Conservation (phyloP, 106 monocot genomes). For the Acorus calamus region DNA sequence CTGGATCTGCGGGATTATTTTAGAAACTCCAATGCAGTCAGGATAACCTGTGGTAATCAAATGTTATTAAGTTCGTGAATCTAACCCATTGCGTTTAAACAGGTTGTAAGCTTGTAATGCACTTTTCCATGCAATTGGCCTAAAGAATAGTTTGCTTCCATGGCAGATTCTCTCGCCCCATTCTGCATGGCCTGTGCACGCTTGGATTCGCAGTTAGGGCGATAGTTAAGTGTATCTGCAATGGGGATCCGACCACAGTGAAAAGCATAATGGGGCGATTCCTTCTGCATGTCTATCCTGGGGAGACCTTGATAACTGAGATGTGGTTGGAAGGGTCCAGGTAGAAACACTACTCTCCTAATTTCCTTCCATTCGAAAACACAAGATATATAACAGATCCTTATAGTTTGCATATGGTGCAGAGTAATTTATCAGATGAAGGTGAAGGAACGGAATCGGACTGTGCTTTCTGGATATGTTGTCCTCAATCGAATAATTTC, state of each 20-base stretch:
- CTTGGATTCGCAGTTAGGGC: conserved; percentile 77
- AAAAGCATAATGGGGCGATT: conserved; percentile 81
- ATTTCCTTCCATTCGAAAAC: not conserved
- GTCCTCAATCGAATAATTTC: conserved; percentile 40
- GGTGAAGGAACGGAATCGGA: conserved; percentile 63
- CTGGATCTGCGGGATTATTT: too few relatives aligned
- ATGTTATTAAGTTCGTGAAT: too few relatives aligned
- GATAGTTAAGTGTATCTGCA: conserved; percentile 54
- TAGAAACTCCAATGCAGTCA: too few relatives aligned
- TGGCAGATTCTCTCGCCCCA: conserved; percentile 76
- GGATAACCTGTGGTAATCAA: too few relatives aligned
- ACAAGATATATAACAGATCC: too few relatives aligned
- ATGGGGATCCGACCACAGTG: conserved; percentile 52
- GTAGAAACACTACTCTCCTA: conserved; percentile 17
- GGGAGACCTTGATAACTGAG: conserved; percentile 85
- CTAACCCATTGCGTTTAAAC: too few relatives aligned
- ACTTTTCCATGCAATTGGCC: not conserved
- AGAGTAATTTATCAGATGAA: conserved; percentile 74
- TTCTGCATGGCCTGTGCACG: conserved; percentile 78
- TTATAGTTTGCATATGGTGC: not conserved
- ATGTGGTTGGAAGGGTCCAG: conserved; percentile 80
- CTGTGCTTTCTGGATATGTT: conserved; percentile 73
- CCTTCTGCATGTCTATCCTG: conserved; percentile 86
- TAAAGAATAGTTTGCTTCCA: not conserved
- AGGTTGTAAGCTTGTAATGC: too few relatives aligned